Evolutionary conservation across 2,329 filamentous ascomycete genomes (phyloP).

Genomic region (Botryotinia calthae): DNA sequence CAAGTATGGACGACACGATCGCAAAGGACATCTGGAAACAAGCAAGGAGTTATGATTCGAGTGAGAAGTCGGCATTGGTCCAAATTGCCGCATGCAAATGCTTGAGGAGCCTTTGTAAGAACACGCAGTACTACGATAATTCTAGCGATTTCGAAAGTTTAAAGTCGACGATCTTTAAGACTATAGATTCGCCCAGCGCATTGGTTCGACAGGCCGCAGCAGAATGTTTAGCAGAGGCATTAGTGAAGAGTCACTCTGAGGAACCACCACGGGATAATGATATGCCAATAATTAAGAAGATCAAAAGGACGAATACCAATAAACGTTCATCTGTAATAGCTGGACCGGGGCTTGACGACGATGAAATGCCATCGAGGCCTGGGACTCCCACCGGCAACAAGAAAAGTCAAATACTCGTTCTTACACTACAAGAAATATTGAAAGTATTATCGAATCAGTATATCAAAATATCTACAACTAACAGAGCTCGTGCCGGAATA

Average conservation of each 20-base stretch:
- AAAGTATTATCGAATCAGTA: constrained; percentile 79
- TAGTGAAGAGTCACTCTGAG: constrained; percentile 78
- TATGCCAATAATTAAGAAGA: constrained; percentile 60
- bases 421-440: constrained; percentile 76
- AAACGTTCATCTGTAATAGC: constrained; percentile 47
- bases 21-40: constrained; percentile 95
- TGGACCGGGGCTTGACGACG: constrained; percentile 55
- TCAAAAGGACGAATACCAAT: constrained; percentile 65
- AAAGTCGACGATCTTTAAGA: constrained; percentile 78
- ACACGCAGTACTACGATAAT: constrained; percentile 82
- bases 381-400: constrained; percentile 69
- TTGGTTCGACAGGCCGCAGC: constrained; percentile 82
- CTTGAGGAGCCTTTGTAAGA: constrained; percentile 67
- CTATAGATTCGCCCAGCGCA: constrained; percentile 73
- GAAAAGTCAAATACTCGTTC: constrained; percentile 68
- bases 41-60: constrained; percentile 69
- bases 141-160: constrained; percentile 87
- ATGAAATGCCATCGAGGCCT: constrained; percentile 64
- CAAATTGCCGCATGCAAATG: constrained; percentile 77
- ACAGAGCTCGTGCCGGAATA: constrained; percentile 76
- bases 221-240: constrained; percentile 76
- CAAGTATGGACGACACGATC: constrained; percentile 76
- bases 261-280: constrained; percentile 50
- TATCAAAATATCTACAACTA: constrained; percentile 72
- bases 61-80: constrained; percentile 80